Conservation (phyloP, 257 asterid species). For the Verbascum thapsus region DNA sequence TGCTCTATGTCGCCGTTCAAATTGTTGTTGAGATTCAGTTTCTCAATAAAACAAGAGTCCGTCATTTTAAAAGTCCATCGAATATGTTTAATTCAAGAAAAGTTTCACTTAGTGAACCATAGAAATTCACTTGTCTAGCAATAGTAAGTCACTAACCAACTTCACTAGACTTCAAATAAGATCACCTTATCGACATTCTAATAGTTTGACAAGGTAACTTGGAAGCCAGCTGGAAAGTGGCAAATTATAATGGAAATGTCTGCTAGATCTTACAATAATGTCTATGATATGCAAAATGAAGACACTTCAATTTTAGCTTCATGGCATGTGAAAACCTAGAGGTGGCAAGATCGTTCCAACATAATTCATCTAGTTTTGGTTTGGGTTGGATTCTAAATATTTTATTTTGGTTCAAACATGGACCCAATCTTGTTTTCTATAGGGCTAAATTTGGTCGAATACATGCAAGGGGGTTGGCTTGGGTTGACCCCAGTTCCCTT, state of each 20-base stretch:
- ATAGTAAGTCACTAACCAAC: slow-evolving; percentile 13
- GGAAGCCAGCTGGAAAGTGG: slow-evolving; percentile 20
- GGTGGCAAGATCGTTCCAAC: too few species aligned
- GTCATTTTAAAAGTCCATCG: background rate
- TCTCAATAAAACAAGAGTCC: slow-evolving; percentile 20
- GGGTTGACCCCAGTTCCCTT: too few species aligned
- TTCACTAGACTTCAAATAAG: slow-evolving; percentile 23
- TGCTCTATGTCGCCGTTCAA: slow-evolving; percentile 17
- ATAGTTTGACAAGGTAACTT: too few species aligned
- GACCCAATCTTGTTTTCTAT: too few species aligned
- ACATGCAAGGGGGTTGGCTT: too few species aligned
- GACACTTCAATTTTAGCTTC: slow-evolving; percentile 19
- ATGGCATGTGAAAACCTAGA: background rate
- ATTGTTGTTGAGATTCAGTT: slow-evolving; percentile 18
- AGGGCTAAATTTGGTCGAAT: too few species aligned
- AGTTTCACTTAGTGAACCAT: background rate
- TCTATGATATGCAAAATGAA: slow-evolving; percentile 21
- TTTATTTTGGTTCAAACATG: too few species aligned
- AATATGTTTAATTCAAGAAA: slow-evolving; percentile 10
- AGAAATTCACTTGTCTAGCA: slow-evolving; percentile 1
- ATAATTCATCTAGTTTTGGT: too few species aligned
- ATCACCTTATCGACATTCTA: background rate
- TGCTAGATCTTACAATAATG: slow-evolving; percentile 15
- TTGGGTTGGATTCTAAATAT: too few species aligned
- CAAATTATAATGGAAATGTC: slow-evolving; percentile 14